phyloP scores from a whole-genome alignment of 2,329 filamentous ascomycete genomes.

The Metarhizium guizhouense region DNA sequence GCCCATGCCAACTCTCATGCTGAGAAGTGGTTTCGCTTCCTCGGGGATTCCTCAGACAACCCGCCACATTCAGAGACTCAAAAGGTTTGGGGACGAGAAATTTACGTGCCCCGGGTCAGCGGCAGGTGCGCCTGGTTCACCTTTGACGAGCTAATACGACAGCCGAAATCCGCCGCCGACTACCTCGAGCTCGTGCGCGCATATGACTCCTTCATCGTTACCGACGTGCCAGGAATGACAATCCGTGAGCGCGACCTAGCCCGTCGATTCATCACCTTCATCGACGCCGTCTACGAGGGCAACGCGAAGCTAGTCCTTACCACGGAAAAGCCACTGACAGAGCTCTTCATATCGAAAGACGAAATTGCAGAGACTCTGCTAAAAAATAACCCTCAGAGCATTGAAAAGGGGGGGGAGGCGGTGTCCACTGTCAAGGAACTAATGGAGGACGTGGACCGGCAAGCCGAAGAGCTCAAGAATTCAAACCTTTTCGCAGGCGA shows the following conservation, averaged over 20 bases:
- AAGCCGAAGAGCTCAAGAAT: conserved; percentile 75
- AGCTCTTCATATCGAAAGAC: conserved; percentile 72
- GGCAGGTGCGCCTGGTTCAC: conserved; percentile 85
- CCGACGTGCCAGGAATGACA: conserved; percentile 87
- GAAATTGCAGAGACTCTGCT: conserved; percentile 55
- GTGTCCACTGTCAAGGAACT: conserved; percentile 46
- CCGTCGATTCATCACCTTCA: conserved; percentile 90
- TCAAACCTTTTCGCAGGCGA: conserved; percentile 86
- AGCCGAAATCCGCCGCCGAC: conserved; percentile 85
- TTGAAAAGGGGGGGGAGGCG: neutral
- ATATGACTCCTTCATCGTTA: conserved; percentile 89
- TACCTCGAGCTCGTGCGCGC: conserved; percentile 85
- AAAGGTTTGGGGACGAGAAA: conserved; percentile 85
- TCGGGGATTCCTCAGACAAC: conserved; percentile 74
- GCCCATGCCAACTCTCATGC: conserved; percentile 69
- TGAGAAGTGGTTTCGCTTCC: conserved; percentile 90
- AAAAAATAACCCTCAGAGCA: conserved; percentile 33
- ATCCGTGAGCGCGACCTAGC: conserved; percentile 79
- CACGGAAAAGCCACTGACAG: conserved; percentile 71
- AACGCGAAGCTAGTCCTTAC: conserved; percentile 94
- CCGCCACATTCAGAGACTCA: conserved; percentile 69
- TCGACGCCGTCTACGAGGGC: conserved; percentile 89
- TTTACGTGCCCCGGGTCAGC: conserved; percentile 78
- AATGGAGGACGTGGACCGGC: conserved; percentile 84
- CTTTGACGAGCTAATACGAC: conserved; percentile 84